Conservation (phyloP, 345 rosid genomes). For the Rhodamnia argentea region DNA sequence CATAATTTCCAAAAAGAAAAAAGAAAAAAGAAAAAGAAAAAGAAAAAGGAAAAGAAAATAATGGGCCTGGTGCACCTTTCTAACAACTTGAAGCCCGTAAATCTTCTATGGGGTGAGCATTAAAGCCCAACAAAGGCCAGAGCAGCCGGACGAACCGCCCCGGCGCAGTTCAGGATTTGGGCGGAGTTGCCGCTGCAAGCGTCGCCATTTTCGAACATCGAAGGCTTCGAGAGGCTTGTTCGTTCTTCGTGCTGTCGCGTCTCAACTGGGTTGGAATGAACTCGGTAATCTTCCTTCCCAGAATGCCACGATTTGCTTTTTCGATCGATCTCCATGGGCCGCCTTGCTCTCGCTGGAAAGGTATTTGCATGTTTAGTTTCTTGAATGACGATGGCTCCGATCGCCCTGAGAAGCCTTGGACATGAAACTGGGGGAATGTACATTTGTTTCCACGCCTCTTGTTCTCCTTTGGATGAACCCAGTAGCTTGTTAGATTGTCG, state of each 20-base stretch:
- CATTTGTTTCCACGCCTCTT: not conserved
- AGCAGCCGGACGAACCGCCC: not conserved
- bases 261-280: not conserved
- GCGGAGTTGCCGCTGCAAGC: not conserved
- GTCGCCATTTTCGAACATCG: not conserved
- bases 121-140: not conserved
- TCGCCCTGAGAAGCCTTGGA: not conserved
- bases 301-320: not conserved
- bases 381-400: not conserved
- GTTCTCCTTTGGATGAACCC: not conserved
- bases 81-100: not conserved
- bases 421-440: not conserved
- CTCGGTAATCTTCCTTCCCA: not conserved
- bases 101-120: not conserved
- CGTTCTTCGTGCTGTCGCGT: not conserved
- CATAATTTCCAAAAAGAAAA: no score
- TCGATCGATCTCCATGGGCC: not conserved
- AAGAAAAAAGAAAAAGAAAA: no score
- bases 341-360: not conserved
- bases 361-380: not conserved
- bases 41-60: not conserved
- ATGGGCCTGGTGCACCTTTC: not conserved
- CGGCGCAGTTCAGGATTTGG: not conserved
- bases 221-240: not conserved
- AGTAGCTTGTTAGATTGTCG: not conserved